These are phyloP conservation scores for Aspergillus flavus DNA, from an alignment of 2,329 filamentous ascomycete genomes.

Conservation along the genomic window DNA sequence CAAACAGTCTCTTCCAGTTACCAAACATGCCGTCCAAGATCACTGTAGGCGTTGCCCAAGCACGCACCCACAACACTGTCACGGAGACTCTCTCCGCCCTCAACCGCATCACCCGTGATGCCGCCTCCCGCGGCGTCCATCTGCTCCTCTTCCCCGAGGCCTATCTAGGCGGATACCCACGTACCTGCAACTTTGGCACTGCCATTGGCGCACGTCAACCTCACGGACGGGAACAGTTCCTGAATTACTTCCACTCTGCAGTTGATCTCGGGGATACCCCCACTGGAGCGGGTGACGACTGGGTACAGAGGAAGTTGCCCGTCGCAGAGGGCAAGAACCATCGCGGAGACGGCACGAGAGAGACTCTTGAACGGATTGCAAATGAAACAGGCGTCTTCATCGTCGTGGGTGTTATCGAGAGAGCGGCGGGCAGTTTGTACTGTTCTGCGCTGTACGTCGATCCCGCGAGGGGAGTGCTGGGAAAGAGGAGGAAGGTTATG, in stretches of 20 bases:
- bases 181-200: conserved; percentile 76
- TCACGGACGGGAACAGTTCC: conserved; percentile 77
- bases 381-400: conserved; percentile 79
- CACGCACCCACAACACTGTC: conserved; percentile 45
- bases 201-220: conserved; percentile 69
- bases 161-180: conserved; percentile 88
- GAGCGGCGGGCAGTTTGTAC: conserved; percentile 78
- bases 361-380: conserved; percentile 76
- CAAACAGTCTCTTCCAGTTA: neutral
- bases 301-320: conserved; percentile 66
- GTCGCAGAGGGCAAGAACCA: conserved; percentile 53
- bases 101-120: conserved; percentile 62
- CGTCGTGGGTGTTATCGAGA: conserved; percentile 78
- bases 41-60: conserved; percentile 51
- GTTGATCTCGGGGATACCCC: conserved; percentile 83
- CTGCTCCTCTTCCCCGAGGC: conserved; percentile 90
- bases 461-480: conserved; percentile 70
- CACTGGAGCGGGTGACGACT: conserved; percentile 69
- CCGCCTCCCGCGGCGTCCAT: conserved; percentile 63
- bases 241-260: conserved; percentile 75
- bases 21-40: conserved; percentile 43
- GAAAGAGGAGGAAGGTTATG: conserved; percentile 91
- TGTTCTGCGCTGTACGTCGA: conserved; percentile 83
- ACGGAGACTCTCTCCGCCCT: conserved; percentile 68
- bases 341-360: conserved; percentile 75